Conservation (phyloP, 148 eudicot species). For the Gaultheria prostrata region DNA sequence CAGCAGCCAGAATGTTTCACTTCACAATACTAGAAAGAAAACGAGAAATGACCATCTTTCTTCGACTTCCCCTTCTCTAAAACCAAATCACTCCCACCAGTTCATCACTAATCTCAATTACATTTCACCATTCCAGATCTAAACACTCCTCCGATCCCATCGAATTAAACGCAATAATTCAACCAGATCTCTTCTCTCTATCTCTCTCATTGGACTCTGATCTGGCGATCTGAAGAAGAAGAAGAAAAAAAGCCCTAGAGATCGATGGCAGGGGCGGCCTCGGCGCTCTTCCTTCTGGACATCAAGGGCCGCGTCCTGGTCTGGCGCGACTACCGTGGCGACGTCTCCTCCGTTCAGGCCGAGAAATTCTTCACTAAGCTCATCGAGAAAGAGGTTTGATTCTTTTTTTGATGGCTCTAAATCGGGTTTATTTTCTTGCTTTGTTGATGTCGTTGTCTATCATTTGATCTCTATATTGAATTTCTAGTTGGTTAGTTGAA, state of each 20-base stretch:
- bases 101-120: background rate
- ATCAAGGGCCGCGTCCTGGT: constrained; percentile 85
- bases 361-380: constrained; percentile 87
- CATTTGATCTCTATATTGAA: too few species aligned
- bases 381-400: constrained; percentile 67
- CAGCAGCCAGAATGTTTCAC: background rate
- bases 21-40: background rate
- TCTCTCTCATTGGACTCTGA: background rate
- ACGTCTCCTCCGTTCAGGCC: constrained; percentile 67
- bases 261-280: constrained; percentile 88
- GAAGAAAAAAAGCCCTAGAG: background rate
- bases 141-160: background rate
- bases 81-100: background rate
- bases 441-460: too few species aligned
- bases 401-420: background rate
- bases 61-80: background rate
- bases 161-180: background rate
- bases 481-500: too few species aligned
- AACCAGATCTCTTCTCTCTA: constrained; percentile 7
- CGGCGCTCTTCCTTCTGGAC: constrained; percentile 88
- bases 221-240: background rate
- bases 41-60: background rate
- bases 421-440: background rate
- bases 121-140: background rate
- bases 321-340: constrained; percentile 96